These are phyloP conservation scores for Candida ipomoeae DNA, from an alignment of 805 yeast species.

Conservation along the genomic window DNA sequence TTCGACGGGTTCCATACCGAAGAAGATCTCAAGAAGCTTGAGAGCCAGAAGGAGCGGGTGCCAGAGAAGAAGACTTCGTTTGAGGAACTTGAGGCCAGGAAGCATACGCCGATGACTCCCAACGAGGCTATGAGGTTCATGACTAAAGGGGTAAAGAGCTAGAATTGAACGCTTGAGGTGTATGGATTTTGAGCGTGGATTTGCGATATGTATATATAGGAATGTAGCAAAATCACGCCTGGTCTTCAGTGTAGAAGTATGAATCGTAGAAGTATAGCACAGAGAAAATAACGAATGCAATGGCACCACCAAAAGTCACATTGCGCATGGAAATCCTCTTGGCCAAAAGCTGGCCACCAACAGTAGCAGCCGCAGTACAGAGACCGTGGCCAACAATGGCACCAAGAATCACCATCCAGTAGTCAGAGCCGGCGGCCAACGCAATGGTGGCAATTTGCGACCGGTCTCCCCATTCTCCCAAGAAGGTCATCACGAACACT, in stretches of 20 bases:
- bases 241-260: conserved; percentile 3
- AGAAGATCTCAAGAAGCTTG: conserved; percentile 37
- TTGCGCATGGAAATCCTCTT: conserved; percentile 85
- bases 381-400: conserved; percentile 84
- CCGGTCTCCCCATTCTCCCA: conserved; percentile 99
- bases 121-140: conserved; percentile 37
- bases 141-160: conserved; percentile 28
- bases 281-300: conserved; percentile 80
- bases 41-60: conserved; percentile 30
- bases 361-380: conserved; percentile 86
- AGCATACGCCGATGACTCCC: conserved; percentile 27
- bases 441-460: conserved; percentile 98
- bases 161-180: neutral
- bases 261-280: conserved; percentile 72
- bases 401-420: conserved; percentile 84
- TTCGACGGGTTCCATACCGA: conserved; percentile 60
- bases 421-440: conserved; percentile 95
- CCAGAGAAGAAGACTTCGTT: conserved; percentile 20
- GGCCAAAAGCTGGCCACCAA: conserved; percentile 90
- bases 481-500: conserved; percentile 90
- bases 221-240: neutral
- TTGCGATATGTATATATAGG: neutral
- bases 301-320: conserved; percentile 87
- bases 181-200: neutral
- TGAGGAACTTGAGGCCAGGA: conserved; percentile 20